These are phyloP conservation scores for Saccharomycopsis phalli DNA, from an alignment of 1,139 yeast species.

Conservation along the genomic window DNA sequence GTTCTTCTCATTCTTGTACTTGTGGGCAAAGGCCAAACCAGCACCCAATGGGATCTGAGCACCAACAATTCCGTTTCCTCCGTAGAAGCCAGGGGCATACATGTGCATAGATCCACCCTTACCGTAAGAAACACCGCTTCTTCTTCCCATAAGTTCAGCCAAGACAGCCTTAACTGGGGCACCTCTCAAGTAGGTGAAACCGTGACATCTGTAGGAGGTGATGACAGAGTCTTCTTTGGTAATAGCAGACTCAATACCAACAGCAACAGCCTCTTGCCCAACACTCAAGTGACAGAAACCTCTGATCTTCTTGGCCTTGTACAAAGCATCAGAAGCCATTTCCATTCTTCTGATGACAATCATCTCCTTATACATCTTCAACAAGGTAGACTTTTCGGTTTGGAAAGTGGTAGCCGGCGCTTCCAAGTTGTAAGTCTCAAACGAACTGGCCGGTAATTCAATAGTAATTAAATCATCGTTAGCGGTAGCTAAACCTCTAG, in stretches of 20 bases:
- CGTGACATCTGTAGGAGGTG: constrained; percentile 98
- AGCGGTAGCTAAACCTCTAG: constrained; percentile 24
- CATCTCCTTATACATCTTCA: constrained; percentile 97
- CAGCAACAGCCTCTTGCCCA: constrained; percentile 98
- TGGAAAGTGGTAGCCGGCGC: constrained; percentile 64
- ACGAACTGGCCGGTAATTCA: constrained; percentile 67
- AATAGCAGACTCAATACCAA: constrained; percentile 94
- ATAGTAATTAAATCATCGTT: constrained; percentile 33
- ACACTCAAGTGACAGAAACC: constrained; percentile 99
- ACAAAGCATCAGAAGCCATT: constrained; percentile 96
- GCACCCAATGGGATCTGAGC: constrained; percentile 99
- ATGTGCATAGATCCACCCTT: constrained; percentile 99
- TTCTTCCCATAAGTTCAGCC: constrained; percentile 95
- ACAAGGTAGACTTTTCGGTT: constrained; percentile 69
- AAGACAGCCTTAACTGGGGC: constrained; percentile 82
- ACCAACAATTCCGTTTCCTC: constrained; percentile 99
- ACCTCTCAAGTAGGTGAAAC: constrained; percentile 94
- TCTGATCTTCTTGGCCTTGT: constrained; percentile 96
- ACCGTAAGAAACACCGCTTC: constrained; percentile 92
- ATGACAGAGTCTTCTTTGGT: constrained; percentile 77
- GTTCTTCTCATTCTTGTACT: constrained; percentile 73
- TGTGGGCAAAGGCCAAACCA: constrained; percentile 95
- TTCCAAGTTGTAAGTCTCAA: constrained; percentile 80
- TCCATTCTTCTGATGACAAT: constrained; percentile 92
- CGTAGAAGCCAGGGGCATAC: constrained; percentile 91